phyloP scores from a whole-genome alignment of 495 filamentous ascomycete genomes.

The Podospora australis region DNA sequence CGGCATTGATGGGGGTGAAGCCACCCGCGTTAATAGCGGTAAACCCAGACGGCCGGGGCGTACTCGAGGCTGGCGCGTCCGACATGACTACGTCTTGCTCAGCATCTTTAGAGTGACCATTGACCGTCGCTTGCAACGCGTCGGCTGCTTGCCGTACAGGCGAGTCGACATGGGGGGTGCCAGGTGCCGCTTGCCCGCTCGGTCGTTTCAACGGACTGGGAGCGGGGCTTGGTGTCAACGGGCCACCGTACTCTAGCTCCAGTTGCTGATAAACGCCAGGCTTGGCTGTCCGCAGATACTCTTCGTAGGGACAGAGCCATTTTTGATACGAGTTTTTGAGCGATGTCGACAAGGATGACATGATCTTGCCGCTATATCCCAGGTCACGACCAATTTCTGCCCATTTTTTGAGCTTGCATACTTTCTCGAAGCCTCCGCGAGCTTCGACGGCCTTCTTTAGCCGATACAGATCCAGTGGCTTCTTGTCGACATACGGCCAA shows the following conservation, averaged over 20 bases:
- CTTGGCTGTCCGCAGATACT: slow-evolving; percentile 86
- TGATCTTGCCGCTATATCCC: slow-evolving; percentile 98
- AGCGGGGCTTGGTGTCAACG: slow-evolving; percentile 85
- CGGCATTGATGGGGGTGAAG: slow-evolving; percentile 45
- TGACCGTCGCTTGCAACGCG: slow-evolving; percentile 59
- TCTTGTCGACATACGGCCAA: slow-evolving; percentile 95
- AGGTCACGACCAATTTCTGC: slow-evolving; percentile 95
- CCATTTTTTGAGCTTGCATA: slow-evolving; percentile 98
- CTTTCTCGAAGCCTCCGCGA: slow-evolving; percentile 86
- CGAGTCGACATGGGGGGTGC: slow-evolving; percentile 57
- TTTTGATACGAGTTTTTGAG: slow-evolving; percentile 97
- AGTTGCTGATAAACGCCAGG: slow-evolving; percentile 95
- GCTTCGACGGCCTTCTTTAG: slow-evolving; percentile 95
- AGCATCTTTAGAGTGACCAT: slow-evolving; percentile 40
- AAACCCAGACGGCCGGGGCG: slow-evolving; percentile 57
- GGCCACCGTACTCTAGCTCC: slow-evolving; percentile 88
- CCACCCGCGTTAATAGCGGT: slow-evolving; percentile 57
- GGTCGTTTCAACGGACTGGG: slow-evolving; percentile 80
- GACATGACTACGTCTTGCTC: slow-evolving; percentile 48
- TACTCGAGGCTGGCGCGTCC: slow-evolving; percentile 40
- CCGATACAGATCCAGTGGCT: slow-evolving; percentile 90
- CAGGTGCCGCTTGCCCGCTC: slow-evolving; percentile 62
- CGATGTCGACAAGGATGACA: slow-evolving; percentile 98
- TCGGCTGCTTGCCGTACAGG: slow-evolving; percentile 64
- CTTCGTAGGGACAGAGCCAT: slow-evolving; percentile 95